Evolutionary conservation across 371 early-diverging fungal species (phyloP).

Genomic region (Syncephalastrum contaminatum): DNA sequence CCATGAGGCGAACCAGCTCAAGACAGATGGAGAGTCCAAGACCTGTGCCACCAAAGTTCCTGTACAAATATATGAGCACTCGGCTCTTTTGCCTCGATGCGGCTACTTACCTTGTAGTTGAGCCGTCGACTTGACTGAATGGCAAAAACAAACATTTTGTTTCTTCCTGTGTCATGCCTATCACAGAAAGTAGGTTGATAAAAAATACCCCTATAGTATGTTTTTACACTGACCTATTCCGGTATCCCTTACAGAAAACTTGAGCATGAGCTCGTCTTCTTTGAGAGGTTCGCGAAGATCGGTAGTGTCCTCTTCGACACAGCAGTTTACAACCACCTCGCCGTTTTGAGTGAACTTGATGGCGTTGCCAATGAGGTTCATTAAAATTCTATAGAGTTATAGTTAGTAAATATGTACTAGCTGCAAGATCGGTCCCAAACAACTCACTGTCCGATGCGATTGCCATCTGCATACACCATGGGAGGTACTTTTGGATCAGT

Average conservation of each 20-base stretch:
- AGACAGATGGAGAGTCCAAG: slow-evolving; percentile 63
- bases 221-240: slow-evolving; percentile 43
- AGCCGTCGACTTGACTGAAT: slow-evolving; percentile 59
- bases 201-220: neutral
- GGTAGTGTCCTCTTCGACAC: slow-evolving; percentile 23
- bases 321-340: slow-evolving; percentile 45
- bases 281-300: slow-evolving; percentile 9
- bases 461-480: slow-evolving; percentile 49
- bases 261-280: slow-evolving; percentile 25
- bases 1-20: slow-evolving; percentile 54
- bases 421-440: neutral
- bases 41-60: slow-evolving; percentile 64
- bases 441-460: slow-evolving; percentile 44
- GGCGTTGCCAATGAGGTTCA: slow-evolving; percentile 47
- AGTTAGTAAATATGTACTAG: neutral
- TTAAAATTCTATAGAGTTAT: slow-evolving; percentile 25
- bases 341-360: slow-evolving; percentile 60
- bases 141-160: slow-evolving; percentile 56
- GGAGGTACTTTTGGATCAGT: slow-evolving; percentile 38
- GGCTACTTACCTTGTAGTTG: slow-evolving; percentile 43
- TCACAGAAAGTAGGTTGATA: too few relatives aligned
- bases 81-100: too few relatives aligned
- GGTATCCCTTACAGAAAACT: slow-evolving; percentile 44
- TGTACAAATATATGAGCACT: slow-evolving; percentile 4
- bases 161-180: slow-evolving; percentile 36